phyloP scores from a whole-genome alignment of 2,329 filamentous ascomycete genomes.

The Magnaporthiopsis incrustans region DNA sequence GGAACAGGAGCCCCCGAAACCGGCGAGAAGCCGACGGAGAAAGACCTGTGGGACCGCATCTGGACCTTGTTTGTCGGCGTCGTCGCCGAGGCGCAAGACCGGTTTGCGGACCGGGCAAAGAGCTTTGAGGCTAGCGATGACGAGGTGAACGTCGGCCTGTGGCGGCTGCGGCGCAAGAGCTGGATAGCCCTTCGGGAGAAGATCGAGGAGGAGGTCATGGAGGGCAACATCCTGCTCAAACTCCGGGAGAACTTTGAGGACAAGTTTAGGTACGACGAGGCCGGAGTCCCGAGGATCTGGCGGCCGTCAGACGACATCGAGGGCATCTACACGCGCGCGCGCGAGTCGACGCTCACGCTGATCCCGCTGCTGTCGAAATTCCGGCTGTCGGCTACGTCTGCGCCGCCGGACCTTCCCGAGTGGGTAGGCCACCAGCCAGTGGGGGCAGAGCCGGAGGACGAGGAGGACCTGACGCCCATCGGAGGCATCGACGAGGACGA shows the following conservation, averaged over 20 bases:
- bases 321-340: conserved; percentile 83
- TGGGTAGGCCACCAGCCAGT: conserved; percentile 76
- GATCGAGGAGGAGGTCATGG: conserved; percentile 96
- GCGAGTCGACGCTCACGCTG: conserved; percentile 84
- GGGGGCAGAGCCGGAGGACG: conserved; percentile 70
- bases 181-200: conserved; percentile 86
- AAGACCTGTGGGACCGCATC: conserved; percentile 90
- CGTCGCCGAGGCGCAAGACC: conserved; percentile 74
- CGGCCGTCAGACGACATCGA: conserved; percentile 95
- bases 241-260: conserved; percentile 98
- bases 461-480: conserved; percentile 82
- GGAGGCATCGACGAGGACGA: conserved; percentile 93
- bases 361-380: conserved; percentile 87
- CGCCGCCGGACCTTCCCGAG: conserved; percentile 70
- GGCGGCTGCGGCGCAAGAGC: conserved; percentile 86
- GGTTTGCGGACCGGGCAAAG: conserved; percentile 81
- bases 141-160: conserved; percentile 86
- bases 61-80: conserved; percentile 80
- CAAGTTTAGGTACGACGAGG: conserved; percentile 96
- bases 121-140: conserved; percentile 89
- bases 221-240: conserved; percentile 92
- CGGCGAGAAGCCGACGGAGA: conserved; percentile 68
- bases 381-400: conserved; percentile 64
- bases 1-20: conserved; percentile 73
- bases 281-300: conserved; percentile 93